Evolutionary conservation across 164 flowering plant genomes (phyloP).

Genomic region (Vitis labrusca): DNA sequence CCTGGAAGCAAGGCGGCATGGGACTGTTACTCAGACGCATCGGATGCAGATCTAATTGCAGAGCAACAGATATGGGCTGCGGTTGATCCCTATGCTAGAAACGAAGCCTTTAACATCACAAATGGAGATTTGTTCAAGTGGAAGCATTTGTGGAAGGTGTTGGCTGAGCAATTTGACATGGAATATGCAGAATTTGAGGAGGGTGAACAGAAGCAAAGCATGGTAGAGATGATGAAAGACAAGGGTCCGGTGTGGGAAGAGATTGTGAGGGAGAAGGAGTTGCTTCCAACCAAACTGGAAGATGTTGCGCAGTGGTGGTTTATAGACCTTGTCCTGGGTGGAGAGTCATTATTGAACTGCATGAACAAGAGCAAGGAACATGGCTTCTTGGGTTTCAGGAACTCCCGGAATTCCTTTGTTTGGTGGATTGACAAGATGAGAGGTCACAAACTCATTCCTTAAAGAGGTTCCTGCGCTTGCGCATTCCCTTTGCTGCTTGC

Average conservation of each 20-base stretch:
- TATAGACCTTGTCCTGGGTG: conserved; percentile 37
- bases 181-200: conserved; percentile 51
- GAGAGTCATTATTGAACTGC: conserved; percentile 22
- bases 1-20: conserved; percentile 60
- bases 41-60: conserved; percentile 81
- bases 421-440: conserved; percentile 74
- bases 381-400: conserved; percentile 84
- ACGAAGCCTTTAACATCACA: conserved; percentile 73
- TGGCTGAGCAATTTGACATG: conserved; percentile 72
- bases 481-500: too few species aligned
- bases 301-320: conserved; percentile 75
- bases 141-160: conserved; percentile 77
- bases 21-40: conserved; percentile 51
- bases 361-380: conserved; percentile 91
- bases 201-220: conserved; percentile 24
- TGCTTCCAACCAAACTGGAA: conserved; percentile 48
- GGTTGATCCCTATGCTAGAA: conserved; percentile 70
- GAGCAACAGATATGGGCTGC: conserved; percentile 93
- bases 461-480: not conserved
- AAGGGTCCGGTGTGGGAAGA: conserved; percentile 72
- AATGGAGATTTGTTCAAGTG: conserved; percentile 85
- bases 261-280: conserved; percentile 63
- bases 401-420: conserved; percentile 46
- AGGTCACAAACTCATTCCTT: conserved; percentile 58
- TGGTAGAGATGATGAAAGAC: conserved; percentile 68